These are phyloP conservation scores for Arthrocladium fulminans DNA, from an alignment of 2,329 filamentous ascomycete genomes.

Conservation along the genomic window DNA sequence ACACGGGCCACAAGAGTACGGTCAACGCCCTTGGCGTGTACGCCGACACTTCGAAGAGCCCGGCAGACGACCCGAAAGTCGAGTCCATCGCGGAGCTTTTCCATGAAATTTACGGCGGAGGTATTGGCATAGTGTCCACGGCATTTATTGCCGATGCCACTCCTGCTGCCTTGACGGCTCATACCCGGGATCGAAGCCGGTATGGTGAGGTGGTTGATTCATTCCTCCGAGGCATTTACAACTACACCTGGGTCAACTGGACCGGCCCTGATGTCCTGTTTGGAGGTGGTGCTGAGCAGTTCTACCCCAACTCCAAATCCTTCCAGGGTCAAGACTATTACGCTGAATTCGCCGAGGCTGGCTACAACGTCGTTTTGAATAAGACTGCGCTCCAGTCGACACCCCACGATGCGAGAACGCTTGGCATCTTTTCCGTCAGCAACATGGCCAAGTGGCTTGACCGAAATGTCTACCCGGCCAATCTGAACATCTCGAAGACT, in stretches of 20 bases:
- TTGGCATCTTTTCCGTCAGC: conserved; percentile 67
- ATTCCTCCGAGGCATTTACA: conserved; percentile 64
- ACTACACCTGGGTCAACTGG: conserved; percentile 73
- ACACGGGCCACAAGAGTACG: conserved; percentile 73
- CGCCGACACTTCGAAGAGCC: conserved; percentile 62
- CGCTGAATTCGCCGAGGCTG: conserved; percentile 58
- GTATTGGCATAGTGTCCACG: conserved; percentile 63
- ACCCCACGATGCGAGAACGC: conserved; percentile 52
- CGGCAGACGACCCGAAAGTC: conserved; percentile 77
- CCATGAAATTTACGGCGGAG: conserved; percentile 47
- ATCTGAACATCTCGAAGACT: conserved; percentile 58
- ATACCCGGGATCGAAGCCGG: conserved; percentile 60
- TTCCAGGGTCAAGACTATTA: conserved; percentile 66
- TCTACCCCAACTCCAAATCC: conserved; percentile 56
- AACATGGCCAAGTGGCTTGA: conserved; percentile 81
- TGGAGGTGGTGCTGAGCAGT: conserved; percentile 74
- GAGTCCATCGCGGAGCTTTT: conserved; percentile 58
- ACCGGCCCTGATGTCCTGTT: conserved; percentile 72
- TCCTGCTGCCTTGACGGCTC: conserved; percentile 63
- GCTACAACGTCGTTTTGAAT: conserved; percentile 64
- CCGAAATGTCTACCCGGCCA: conserved; percentile 67
- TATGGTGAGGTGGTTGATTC: conserved; percentile 68
- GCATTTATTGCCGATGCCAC: conserved; percentile 75
- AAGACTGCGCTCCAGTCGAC: conserved; percentile 58
- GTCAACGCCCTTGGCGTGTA: conserved; percentile 79